Evolutionary conservation across 345 rosid species (phyloP).

Genomic region (Eucalyptus cloeziana): DNA sequence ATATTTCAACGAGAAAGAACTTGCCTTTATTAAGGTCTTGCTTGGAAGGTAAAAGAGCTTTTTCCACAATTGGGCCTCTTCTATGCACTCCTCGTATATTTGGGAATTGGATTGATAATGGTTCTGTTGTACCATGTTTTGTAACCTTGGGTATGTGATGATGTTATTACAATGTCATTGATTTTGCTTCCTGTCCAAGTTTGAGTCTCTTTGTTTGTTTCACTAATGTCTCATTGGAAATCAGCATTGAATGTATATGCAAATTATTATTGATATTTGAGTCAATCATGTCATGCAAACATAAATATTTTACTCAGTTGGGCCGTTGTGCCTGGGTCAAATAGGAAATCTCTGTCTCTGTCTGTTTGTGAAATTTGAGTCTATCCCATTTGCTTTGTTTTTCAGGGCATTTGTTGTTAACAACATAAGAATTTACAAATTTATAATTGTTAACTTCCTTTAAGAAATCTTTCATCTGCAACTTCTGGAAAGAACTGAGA

Average conservation of each 20-base stretch:
- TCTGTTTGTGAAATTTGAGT: neutral
- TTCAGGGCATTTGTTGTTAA: neutral
- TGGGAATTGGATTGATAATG: neutral
- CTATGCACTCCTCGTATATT: neutral
- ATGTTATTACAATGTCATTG: neutral
- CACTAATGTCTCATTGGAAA: neutral
- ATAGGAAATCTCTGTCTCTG: neutral
- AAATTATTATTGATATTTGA: neutral
- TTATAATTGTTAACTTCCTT: neutral
- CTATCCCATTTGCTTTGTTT: neutral
- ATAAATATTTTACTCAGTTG: neutral
- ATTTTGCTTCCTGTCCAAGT: neutral
- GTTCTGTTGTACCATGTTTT: neutral
- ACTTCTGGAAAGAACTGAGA: neutral
- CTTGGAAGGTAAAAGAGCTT: constrained; percentile 54
- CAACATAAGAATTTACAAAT: neutral
- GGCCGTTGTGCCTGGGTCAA: neutral
- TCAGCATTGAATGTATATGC: neutral
- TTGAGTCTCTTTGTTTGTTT: neutral
- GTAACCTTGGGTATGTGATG: neutral
- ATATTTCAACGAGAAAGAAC: constrained; percentile 18
- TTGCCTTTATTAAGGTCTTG: constrained; percentile 51
- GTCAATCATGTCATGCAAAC: neutral
- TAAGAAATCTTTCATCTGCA: neutral
- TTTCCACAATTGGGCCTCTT: neutral